Evolutionary conservation across 1,284 basidiomycete genomes (phyloP).

Genomic region (Erythrobasidium hasegawianum): DNA sequence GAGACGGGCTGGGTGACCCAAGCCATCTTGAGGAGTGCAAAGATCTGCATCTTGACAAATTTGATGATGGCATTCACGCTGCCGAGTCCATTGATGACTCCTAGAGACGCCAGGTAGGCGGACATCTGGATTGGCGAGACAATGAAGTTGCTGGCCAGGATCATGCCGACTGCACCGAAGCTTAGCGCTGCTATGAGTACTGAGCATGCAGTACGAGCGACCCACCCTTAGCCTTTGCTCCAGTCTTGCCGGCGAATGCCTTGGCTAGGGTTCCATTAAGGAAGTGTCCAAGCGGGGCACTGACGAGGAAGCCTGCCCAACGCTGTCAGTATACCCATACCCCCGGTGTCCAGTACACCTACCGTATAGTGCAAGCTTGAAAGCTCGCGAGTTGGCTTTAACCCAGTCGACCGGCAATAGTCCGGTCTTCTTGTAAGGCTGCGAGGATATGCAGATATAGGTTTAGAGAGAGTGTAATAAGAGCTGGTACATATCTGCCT

Average conservation of each 20-base stretch:
- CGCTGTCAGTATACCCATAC: too few relatives aligned
- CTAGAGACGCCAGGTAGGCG: slow-evolving; percentile 60
- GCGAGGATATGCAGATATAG: slow-evolving; percentile 32
- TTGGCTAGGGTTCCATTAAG: slow-evolving; percentile 69
- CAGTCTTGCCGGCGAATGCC: slow-evolving; percentile 71
- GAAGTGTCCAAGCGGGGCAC: slow-evolving; percentile 74
- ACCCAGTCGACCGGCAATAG: slow-evolving; percentile 41
- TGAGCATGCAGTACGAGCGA: neutral
- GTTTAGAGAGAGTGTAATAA: slow-evolving; percentile 37
- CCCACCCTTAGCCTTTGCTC: slow-evolving; percentile 57
- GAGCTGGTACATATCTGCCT: slow-evolving; percentile 8
- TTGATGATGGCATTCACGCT: slow-evolving; percentile 62
- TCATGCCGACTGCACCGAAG: slow-evolving; percentile 57
- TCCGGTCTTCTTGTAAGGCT: slow-evolving; percentile 42
- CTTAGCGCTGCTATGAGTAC: neutral
- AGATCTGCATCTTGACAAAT: slow-evolving; percentile 70
- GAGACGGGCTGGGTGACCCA: slow-evolving; percentile 71
- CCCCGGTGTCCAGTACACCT: too few relatives aligned
- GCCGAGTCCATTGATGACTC: slow-evolving; percentile 75
- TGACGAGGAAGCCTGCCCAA: slow-evolving; percentile 64
- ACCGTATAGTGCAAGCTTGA: slow-evolving; percentile 44
- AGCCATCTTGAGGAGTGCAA: slow-evolving; percentile 67
- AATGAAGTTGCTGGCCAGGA: slow-evolving; percentile 74
- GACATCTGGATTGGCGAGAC: slow-evolving; percentile 67
- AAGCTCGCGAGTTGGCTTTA: slow-evolving; percentile 44